Conservation (phyloP, 176 grass and related monocot genomes). For the Sorghum bicolor region Sorghum_bicolor_NCBIv3 NC_012871.2:69716001-69716500, state of each 20-base stretch:
- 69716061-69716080: constrained; percentile 13
- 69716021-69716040: constrained; percentile 11
- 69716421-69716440: constrained; percentile 8
- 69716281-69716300: constrained; percentile 2
- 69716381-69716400: neutral
- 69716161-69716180: constrained; percentile 47
- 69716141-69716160: constrained; percentile 49
- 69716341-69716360: neutral
- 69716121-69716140: neutral
- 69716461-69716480: neutral
- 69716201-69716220: constrained; percentile 56
- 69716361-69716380: neutral
- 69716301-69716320: neutral
- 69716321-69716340: neutral
- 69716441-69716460: constrained; percentile 17
- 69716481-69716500: constrained; percentile 5
- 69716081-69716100: neutral
- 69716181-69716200: constrained; percentile 43
- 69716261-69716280: constrained; percentile 3
- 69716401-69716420: constrained; percentile 10
- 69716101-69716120: neutral
- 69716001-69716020: neutral
- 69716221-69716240: constrained; percentile 14
- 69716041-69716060: neutral
- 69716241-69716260: constrained; percentile 30